Evolutionary conservation across 1,284 basidiomycete genomes (phyloP), one percentile per base, ranked within the genome.

Genomic region (Xanthoconium separans): DNA sequence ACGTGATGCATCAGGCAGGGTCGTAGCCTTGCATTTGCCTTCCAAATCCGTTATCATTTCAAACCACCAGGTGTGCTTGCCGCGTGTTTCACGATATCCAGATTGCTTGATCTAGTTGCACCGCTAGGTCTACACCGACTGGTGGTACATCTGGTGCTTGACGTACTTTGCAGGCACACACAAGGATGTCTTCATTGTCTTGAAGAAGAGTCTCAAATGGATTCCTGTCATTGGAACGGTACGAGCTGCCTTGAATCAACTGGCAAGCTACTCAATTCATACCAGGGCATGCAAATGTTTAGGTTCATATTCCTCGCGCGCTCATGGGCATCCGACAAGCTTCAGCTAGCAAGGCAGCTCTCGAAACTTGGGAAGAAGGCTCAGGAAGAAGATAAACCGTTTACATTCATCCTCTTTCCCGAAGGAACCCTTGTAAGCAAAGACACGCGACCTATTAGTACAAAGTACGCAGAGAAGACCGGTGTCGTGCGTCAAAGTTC

Each of bases 141-240:
- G 90, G 90, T 92, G 90, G 84, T 96, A 95, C 64, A 81, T 90
- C 34, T 97, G 95, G 95, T 87, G 86, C 62, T 71, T 95, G 45
- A 81, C 84, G 2, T 93, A 93, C 65, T 91, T 90, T 65, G 80
- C 86, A 59, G 81, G 83, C 33, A 80, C 83, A 11, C 84, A 90
- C 68, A 77, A 77, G 54, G 83, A 92, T 54, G 79, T 98, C 29
- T 88, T 86, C 65, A 98, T 98, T 63, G 87, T 95, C 16, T 77
- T 98, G 56, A 98, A 98, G 78, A 88, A 88, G 63, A 90, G 85
- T 60, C 77, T 98, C 55, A 89, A 89, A 70, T 93, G 92, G 84
- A 70, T 95, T 3, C 95, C 95, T 10, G 70, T 97, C 46, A 69
- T 95, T 27, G 95, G 95, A 30, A 94, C 91, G 85, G 94, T 93